These are phyloP conservation scores for Eutreptiella sp. DNA, from an alignment of 208 protist genomes.

Conservation along the genomic window DNA sequence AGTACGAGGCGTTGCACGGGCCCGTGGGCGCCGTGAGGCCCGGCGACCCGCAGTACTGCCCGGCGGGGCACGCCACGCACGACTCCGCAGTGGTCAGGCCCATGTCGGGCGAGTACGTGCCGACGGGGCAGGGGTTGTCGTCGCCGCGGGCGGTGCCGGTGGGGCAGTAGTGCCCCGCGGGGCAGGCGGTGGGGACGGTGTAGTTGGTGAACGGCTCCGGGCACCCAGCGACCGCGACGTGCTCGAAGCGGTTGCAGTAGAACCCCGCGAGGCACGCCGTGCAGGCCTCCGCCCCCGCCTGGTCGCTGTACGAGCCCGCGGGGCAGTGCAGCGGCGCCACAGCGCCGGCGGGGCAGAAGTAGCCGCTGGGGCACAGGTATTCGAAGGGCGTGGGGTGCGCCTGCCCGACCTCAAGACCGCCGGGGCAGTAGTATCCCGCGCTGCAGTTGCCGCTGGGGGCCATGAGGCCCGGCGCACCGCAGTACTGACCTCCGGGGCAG, in stretches of 20 bases:
- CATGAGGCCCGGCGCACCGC: neutral
- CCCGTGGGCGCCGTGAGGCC: slow-evolving; percentile 9
- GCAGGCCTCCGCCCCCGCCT: slow-evolving; percentile 11
- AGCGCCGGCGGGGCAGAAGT: slow-evolving; percentile 22
- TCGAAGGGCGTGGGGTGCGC: neutral
- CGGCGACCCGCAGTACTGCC: slow-evolving; percentile 31
- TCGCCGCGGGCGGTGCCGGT: slow-evolving; percentile 10
- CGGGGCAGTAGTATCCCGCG: slow-evolving; percentile 16
- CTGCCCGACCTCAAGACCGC: neutral
- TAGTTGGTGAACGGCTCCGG: too few relatives aligned
- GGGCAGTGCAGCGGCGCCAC: slow-evolving; percentile 22
- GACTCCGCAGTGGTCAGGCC: neutral
- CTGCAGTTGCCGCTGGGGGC: slow-evolving; percentile 19
- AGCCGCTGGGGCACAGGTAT: slow-evolving; percentile 25
- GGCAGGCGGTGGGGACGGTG: slow-evolving; percentile 10
- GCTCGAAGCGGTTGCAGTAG: slow-evolving; percentile 28
- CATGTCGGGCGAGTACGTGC: slow-evolving; percentile 1
- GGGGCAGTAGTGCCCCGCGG: slow-evolving; percentile 42
- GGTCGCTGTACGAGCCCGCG: slow-evolving; percentile 32
- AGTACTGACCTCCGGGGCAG: slow-evolving; percentile 39
- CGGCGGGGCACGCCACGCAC: slow-evolving; percentile 13
- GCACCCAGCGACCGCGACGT: too few relatives aligned
- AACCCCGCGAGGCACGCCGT: slow-evolving; percentile 17
- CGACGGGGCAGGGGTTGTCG: slow-evolving; percentile 14
- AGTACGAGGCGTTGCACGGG: slow-evolving; percentile 1